Evolutionary conservation across 495 filamentous ascomycete genomes (phyloP).

Genomic region (Annulohypoxylon moriforme): DNA sequence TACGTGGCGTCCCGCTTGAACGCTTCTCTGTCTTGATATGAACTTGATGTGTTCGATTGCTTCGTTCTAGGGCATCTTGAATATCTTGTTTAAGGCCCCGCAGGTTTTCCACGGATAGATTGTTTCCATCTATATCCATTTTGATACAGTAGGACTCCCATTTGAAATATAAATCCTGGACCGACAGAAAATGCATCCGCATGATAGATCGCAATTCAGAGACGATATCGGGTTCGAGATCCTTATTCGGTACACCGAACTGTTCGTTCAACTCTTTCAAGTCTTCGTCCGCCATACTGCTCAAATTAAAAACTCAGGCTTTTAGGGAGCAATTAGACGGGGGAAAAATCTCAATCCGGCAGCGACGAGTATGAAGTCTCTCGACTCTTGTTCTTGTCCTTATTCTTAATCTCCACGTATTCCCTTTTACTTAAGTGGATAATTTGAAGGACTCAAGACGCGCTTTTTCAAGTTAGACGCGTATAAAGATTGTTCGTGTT

Average conservation of each 20-base stretch:
- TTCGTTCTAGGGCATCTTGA: slow-evolving; percentile 82
- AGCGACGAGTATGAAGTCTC: neutral
- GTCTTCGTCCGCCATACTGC: slow-evolving; percentile 63
- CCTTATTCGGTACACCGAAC: slow-evolving; percentile 66
- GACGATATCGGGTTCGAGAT: slow-evolving; percentile 75
- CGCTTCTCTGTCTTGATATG: slow-evolving; percentile 71
- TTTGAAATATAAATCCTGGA: slow-evolving; percentile 92
- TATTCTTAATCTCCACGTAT: neutral
- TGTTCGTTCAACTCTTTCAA: slow-evolving; percentile 73
- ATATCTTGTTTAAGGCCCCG: slow-evolving; percentile 85
- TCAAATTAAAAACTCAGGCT: neutral
- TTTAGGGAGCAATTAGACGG: neutral
- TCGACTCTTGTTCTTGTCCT: no score
- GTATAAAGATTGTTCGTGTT: slow-evolving; percentile 41
- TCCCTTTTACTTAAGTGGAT: neutral
- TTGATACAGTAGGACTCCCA: slow-evolving; percentile 98
- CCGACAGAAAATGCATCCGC: slow-evolving; percentile 77
- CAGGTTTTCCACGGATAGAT: slow-evolving; percentile 73
- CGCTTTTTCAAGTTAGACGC: slow-evolving; percentile 33
- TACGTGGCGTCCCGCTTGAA: slow-evolving; percentile 71
- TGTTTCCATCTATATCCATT: slow-evolving; percentile 80
- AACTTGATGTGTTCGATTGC: slow-evolving; percentile 62
- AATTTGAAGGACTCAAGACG: slow-evolving; percentile 19
- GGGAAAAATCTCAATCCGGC: neutral
- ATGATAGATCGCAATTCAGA: slow-evolving; percentile 85